phyloP scores from a whole-genome alignment of 2,329 filamentous ascomycete genomes.

The Penicillium sp. region DNA sequence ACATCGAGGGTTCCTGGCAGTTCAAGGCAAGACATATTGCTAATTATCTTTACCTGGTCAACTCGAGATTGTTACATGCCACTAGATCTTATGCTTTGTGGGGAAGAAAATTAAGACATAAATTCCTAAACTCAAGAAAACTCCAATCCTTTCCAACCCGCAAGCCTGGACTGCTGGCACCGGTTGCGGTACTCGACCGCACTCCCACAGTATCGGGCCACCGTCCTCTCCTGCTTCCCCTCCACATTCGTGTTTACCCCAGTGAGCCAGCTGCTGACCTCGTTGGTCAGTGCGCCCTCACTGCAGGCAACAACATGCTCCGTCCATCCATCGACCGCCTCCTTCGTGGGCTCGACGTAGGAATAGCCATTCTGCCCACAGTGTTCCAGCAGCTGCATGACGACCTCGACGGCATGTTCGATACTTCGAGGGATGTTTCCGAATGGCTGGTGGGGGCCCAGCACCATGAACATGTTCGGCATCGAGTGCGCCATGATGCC shows the following conservation, averaged over 20 bases:
- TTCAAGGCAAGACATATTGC: too few relatives aligned
- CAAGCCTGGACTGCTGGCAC: background rate
- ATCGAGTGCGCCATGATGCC: constrained; percentile 51
- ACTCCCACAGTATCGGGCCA: constrained; percentile 54
- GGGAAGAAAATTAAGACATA: too few relatives aligned
- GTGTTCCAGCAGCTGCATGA: constrained; percentile 29
- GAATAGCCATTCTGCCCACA: constrained; percentile 33
- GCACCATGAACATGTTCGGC: constrained; percentile 59
- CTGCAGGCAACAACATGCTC: constrained; percentile 55
- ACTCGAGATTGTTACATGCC: too few relatives aligned
- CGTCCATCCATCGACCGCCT: constrained; percentile 50
- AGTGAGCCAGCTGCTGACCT: constrained; percentile 62
- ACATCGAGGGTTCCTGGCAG: too few relatives aligned
- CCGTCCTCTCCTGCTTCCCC: constrained; percentile 51
- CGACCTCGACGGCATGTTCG: constrained; percentile 48
- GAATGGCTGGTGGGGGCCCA: constrained; percentile 57
- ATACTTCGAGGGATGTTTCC: constrained; percentile 39
- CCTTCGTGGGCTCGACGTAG: constrained; percentile 47
- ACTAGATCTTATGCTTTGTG: too few relatives aligned
- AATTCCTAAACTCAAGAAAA: background rate
- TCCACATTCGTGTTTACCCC: constrained; percentile 59
- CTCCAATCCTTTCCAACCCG: background rate
- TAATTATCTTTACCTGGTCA: too few relatives aligned
- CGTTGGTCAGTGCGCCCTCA: constrained; percentile 50
- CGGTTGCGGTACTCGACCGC: constrained; percentile 45